Evolutionary conservation across 257 asterid genomes (phyloP).

Genomic region (Parsonsia alboflavescens): DNA sequence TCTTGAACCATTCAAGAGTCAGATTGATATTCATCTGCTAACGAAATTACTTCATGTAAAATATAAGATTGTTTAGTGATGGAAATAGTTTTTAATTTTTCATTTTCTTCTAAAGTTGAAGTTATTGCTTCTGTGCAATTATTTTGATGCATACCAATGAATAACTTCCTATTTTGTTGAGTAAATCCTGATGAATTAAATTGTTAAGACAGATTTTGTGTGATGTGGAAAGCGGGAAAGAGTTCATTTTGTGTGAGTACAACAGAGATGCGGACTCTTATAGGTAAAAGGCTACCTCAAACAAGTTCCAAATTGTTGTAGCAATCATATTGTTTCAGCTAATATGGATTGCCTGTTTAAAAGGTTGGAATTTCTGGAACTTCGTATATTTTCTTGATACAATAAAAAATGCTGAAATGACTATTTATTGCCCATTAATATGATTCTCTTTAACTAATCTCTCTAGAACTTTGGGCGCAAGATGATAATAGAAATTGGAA

Average conservation of each 20-base stretch:
- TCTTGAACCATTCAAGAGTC: not conserved
- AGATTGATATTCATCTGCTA: not conserved
- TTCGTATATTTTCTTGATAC: not conserved
- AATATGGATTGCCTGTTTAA: slow-evolving; percentile 1
- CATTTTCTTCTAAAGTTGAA: not conserved
- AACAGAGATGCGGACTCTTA: slow-evolving; percentile 99
- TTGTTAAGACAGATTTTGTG: slow-evolving; percentile 59
- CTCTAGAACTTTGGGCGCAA: not conserved
- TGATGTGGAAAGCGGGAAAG: slow-evolving; percentile 76
- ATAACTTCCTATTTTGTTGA: not conserved
- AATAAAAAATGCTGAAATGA: not conserved
- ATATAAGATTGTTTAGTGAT: too few relatives aligned
- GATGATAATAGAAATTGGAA: not conserved
- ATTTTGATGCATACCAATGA: not conserved
- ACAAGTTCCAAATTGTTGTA: not conserved
- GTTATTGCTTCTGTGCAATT: too few relatives aligned
- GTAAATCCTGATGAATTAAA: slow-evolving; percentile 13
- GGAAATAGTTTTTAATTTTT: not conserved
- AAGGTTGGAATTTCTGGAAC: not conserved
- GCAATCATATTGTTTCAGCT: not conserved
- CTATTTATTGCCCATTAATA: slow-evolving; percentile 2
- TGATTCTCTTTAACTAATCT: not conserved
- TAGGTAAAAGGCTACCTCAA: slow-evolving; percentile 41
- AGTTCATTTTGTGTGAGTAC: slow-evolving; percentile 87
- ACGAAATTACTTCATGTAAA: not conserved